Percentiles rank a stretch among this genome's conserved stretches.
Conservation (phyloP, 495 filamentous ascomycete species). For the Aspergillus sparsus region DNA sequence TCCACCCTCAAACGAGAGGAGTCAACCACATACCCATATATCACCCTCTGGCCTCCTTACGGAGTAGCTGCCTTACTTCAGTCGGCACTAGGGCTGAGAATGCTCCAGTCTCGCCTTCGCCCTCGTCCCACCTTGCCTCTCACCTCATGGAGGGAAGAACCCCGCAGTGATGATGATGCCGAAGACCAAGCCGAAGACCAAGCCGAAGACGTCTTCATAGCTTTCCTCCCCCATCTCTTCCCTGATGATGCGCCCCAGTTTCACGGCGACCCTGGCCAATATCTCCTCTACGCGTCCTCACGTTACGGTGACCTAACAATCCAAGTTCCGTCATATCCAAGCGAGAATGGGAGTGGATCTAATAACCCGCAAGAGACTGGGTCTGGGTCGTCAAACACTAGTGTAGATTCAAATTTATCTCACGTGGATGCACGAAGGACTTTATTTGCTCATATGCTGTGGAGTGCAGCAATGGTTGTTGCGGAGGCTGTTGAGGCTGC, state of each 20-base stretch:
- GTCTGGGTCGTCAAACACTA: constrained; percentile 18
- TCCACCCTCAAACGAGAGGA: too few species aligned
- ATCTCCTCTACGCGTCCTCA: constrained; percentile 66
- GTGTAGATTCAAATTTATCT: constrained; percentile 19
- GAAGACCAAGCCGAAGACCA: constrained; percentile 26
- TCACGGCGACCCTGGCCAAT: constrained; percentile 71
- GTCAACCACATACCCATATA: too few species aligned
- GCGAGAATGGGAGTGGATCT: constrained; percentile 24
- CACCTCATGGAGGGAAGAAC: too few species aligned
- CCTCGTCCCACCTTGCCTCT: too few species aligned
- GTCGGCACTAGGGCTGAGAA: too few species aligned
- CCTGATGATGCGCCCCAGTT: constrained; percentile 70
- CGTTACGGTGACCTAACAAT: constrained; percentile 54
- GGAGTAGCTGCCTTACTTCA: too few species aligned
- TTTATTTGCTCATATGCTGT: constrained; percentile 81
- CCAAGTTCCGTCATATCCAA: constrained; percentile 43
- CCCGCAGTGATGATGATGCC: too few species aligned
- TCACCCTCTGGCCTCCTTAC: too few species aligned
- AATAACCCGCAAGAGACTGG: constrained; percentile 15
- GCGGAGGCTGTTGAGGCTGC: constrained; percentile 64
- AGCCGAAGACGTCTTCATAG: constrained; percentile 65
- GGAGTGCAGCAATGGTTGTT: constrained; percentile 77
- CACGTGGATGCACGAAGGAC: constrained; percentile 55
- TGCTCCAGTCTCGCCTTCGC: too few species aligned
- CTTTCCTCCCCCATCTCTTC: constrained; percentile 70